A percentile compares a stretch with the other conserved stretches of the same genome.
Evolutionary conservation across 208 protist genomes (phyloP).

Genomic region (Wallacemonas sp.): DNA sequence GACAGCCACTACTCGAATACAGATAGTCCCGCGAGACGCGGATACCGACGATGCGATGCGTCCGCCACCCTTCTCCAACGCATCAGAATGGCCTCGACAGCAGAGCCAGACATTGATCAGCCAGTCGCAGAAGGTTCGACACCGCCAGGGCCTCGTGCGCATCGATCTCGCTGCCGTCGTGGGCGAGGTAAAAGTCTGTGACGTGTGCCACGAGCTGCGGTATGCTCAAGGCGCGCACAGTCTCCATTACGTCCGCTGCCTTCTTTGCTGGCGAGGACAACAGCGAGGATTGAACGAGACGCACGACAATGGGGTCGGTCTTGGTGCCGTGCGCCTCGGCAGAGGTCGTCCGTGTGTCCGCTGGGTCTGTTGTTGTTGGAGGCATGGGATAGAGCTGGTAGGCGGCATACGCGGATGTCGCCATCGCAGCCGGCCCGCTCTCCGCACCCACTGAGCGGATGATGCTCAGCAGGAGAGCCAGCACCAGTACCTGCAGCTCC

Average conservation of each 20-base stretch:
- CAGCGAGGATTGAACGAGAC: too few relatives aligned
- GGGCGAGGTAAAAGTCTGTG: conserved; percentile 23
- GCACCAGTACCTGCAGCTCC: conserved; percentile 29
- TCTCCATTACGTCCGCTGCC: conserved; percentile 14
- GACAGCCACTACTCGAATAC: too few relatives aligned
- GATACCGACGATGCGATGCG: too few relatives aligned
- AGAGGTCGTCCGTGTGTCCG: too few relatives aligned
- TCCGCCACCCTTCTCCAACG: not conserved
- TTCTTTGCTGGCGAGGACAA: not conserved
- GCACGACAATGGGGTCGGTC: too few relatives aligned
- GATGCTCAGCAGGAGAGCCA: conserved; percentile 44
- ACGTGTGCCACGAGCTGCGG: conserved; percentile 48
- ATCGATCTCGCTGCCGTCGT: conserved; percentile 15
- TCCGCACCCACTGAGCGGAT: conserved; percentile 6
- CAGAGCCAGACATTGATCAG: not conserved
- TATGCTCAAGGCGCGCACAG: conserved; percentile 19
- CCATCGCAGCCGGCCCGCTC: not conserved
- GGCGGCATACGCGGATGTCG: conserved; percentile 8
- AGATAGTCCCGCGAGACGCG: too few relatives aligned
- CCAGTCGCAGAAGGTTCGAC: not conserved
- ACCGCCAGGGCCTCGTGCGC: conserved; percentile 14
- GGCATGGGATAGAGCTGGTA: conserved; percentile 38
- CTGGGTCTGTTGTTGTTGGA: not conserved
- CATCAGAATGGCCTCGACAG: not conserved
- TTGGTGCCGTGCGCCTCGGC: too few relatives aligned